Evolutionary conservation across 139 green algal genomes (phyloP), one percentile per base, ranked within the genome.

Genomic region (Zygnema cylindricum): DNA sequence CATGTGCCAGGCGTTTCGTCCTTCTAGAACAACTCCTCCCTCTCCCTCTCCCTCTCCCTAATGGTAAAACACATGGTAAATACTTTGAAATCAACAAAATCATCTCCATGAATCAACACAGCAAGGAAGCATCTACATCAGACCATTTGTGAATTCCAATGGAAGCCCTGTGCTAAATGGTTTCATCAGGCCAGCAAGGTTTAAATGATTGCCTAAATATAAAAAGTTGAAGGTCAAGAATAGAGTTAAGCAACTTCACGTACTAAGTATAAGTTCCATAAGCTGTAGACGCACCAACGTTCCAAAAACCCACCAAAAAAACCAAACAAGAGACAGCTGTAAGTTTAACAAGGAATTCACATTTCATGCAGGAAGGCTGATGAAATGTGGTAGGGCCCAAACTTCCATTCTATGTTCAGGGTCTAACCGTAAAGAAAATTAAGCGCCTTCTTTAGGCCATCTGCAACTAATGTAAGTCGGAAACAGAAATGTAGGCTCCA

Each of bases 191-290:
- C n/a, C n/a, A n/a, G n/a, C 7, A 63, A 63, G 7, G 7, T 25
- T 63, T 63, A 63, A 63, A 16, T 25, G 16, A 7, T 63, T 63
- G 49, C 49, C 16, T 7, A 16, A 63, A 63, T 63, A 63, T 63
- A 16, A 16, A 16, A 7, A 63, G 7, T 63, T 16, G 49, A 16
- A 16, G 49, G 49, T 41, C 36, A 43, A 79, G 38, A 16, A 79
- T 43, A 7, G 57, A 30, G 57, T 11, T 11, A 79, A 43, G 71
- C 11, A 16, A 3, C 3, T 25, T 79, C 21, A 54, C 71, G 16
- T 79, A 79, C 71, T 79, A 79, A 23, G 71, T 79, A 16, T 79
- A 79, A 43, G 71, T 79, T 16, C 71, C 71, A 79, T 79, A 79
- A 23, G 36, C 71, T 79, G 71, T 41, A 16, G 49, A 16, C 7